A percentile compares a stretch with the other conserved stretches of the same genome.
phyloP scores from a whole-genome alignment of 805 yeast species.

The Blastobotrys attinorum region DNA sequence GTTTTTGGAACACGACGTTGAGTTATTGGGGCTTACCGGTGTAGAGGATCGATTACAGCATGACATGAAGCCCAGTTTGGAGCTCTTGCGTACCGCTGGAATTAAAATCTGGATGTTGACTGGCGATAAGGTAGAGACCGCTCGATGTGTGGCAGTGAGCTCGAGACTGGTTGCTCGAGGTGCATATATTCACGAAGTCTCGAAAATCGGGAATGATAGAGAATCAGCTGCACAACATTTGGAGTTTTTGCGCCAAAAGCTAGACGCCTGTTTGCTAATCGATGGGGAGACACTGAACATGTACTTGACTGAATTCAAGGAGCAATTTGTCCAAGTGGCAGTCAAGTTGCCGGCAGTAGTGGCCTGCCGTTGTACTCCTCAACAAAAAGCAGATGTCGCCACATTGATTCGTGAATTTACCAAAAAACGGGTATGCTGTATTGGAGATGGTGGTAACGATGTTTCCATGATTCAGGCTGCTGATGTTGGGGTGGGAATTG shows the following conservation, averaged over 20 bases:
- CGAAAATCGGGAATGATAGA: conserved; percentile 44
- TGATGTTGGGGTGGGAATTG: conserved; percentile 98
- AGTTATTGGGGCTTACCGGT: conserved; percentile 86
- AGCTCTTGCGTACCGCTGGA: conserved; percentile 90
- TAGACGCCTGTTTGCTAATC: conserved; percentile 68
- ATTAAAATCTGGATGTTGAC: conserved; percentile 98
- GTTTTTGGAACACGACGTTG: conserved; percentile 74
- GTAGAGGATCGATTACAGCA: conserved; percentile 93
- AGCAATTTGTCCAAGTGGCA: conserved; percentile 72
- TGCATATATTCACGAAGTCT: conserved; percentile 82
- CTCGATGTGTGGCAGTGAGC: conserved; percentile 94
- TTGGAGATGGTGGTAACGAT: conserved; percentile 99
- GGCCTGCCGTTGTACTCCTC: conserved; percentile 98
- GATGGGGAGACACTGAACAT: conserved; percentile 88
- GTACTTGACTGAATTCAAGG: conserved; percentile 52
- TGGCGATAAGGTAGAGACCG: conserved; percentile 98
- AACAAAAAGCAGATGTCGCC: conserved; percentile 96
- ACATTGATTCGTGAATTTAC: conserved; percentile 67
- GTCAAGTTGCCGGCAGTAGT: conserved; percentile 85
- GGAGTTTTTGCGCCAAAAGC: conserved; percentile 59
- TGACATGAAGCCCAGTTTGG: conserved; percentile 88
- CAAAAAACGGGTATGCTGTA: conserved; percentile 88
- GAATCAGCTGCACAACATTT: conserved; percentile 68
- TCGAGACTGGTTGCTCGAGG: conserved; percentile 90
- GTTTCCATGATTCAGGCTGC: conserved; percentile 99